Percentiles rank a stretch among this genome's conserved stretches.
phyloP scores from a whole-genome alignment of 192 early-diverging fungal species.

The Jimgerdemannia flammicorona region DNA sequence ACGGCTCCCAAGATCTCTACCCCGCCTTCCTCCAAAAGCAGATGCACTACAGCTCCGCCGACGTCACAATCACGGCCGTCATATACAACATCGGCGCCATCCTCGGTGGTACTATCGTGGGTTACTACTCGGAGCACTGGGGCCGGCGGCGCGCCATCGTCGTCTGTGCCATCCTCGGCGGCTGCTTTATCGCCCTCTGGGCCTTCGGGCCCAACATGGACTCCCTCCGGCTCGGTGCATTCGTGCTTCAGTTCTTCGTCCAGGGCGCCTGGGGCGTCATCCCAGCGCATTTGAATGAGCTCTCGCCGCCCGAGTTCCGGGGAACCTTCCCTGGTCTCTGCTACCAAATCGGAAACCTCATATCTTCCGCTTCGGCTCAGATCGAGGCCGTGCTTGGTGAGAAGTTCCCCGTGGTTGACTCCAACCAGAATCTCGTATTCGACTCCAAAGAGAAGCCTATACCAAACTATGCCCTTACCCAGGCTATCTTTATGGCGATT shows the following conservation, averaged over 20 bases:
- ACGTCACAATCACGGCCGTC: conserved; percentile 56
- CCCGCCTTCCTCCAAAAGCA: conserved; percentile 61
- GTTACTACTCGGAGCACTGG: conserved; percentile 63
- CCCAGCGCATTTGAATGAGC: conserved; percentile 65
- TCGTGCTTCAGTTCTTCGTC: conserved; percentile 54
- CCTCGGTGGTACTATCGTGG: conserved; percentile 51
- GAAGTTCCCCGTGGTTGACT: conserved; percentile 10
- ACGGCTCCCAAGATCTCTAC: conserved; percentile 69
- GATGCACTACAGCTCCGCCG: conserved; percentile 43
- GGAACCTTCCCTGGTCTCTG: conserved; percentile 66
- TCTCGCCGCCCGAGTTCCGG: conserved; percentile 63
- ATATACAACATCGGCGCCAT: conserved; percentile 67
- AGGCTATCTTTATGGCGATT: conserved; percentile 58
- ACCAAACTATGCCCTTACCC: conserved; percentile 50
- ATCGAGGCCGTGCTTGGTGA: conserved; percentile 42
- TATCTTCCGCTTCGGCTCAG: conserved; percentile 34
- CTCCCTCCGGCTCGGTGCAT: conserved; percentile 32
- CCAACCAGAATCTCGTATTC: conserved; percentile 5
- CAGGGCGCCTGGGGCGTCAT: conserved; percentile 60
- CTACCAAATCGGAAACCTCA: conserved; percentile 73
- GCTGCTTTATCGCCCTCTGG: conserved; percentile 71
- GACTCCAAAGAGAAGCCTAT: conserved; percentile 15
- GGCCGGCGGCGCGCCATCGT: conserved; percentile 61
- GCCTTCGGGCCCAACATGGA: conserved; percentile 35
- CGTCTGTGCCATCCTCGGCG: conserved; percentile 43